Evolutionary conservation across 2,329 filamentous ascomycete species (phyloP).

Genomic region (Aspergillus sp.): DNA sequence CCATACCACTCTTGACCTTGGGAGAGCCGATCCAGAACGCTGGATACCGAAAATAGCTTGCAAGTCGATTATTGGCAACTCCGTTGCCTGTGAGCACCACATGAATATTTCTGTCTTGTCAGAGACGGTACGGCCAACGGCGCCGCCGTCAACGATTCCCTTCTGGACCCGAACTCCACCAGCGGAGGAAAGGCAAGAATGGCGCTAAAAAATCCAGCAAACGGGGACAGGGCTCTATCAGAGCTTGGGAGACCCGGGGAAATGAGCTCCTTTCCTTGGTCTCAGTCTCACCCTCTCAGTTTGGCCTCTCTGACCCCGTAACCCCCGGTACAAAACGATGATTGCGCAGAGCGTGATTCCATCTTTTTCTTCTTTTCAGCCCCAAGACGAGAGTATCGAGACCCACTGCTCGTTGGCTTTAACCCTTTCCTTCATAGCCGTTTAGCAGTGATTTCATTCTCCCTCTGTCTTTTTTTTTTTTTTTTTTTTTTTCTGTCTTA

Average conservation of each 20-base stretch:
- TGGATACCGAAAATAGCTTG: slow-evolving; percentile 5
- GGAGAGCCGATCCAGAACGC: neutral
- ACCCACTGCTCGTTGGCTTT: slow-evolving; percentile 10
- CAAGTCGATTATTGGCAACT: slow-evolving; percentile 5
- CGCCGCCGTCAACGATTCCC: slow-evolving; percentile 4
- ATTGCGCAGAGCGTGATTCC: neutral
- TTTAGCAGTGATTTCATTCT: neutral
- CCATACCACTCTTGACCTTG: neutral
- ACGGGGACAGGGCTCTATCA: slow-evolving; percentile 14
- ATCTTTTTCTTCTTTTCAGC: slow-evolving; percentile 17
- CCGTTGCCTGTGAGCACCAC: neutral
- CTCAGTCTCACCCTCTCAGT: neutral
- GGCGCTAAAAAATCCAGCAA: slow-evolving; percentile 7
- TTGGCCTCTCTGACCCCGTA: no score
- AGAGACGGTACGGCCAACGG: slow-evolving; percentile 2
- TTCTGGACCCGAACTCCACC: slow-evolving; percentile 6
- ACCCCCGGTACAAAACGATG: no score
- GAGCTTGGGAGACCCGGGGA: slow-evolving; percentile 13
- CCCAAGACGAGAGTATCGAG: slow-evolving; percentile 15
- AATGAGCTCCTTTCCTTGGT: slow-evolving; percentile 8
- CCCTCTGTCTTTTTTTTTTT: neutral
- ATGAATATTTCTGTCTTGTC: slow-evolving; percentile 4
- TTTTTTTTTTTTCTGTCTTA: neutral
- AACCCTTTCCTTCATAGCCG: slow-evolving; percentile 7
- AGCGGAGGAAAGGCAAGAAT: slow-evolving; percentile 1